Base-by-base conservation (phyloP, 2,329 filamentous ascomycete genomes). In the Botryosphaeria dothidea region DNA sequence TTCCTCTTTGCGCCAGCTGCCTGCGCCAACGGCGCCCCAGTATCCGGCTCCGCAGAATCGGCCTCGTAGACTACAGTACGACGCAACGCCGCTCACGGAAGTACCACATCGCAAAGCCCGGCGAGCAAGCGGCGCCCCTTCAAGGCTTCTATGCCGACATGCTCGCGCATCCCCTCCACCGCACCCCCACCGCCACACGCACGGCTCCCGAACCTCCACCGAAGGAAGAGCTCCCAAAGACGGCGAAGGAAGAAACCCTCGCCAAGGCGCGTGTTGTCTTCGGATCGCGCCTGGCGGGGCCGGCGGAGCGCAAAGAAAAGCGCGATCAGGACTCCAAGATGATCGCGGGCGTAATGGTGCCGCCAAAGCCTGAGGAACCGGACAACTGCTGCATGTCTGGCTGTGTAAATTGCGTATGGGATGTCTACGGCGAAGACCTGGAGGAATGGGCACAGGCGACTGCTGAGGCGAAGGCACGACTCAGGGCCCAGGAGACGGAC, bases 351-450 rank as follows among this genome's bases (percentile, higher is more conserved):
- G 85, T 98, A 0, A 79, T 87, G 19, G 90, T 98, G 4, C 95
- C 95, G 1, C 93, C 93, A 0, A 86, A 86, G 54, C 95, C 95
- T 1, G 85, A 88, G 54, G 94, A 99, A 78, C 95, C 95, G 3
- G 95, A 98, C 73, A 97, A 99, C 75, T 99, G 95, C 84, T 99
- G 95, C 79, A 99, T 99, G 95, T 95, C 92, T 73, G 95, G 95
- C 3, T 99, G 95, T 75, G 94, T 97, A 56, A 93, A 98, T 77
- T 99, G 95, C 77, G 95, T 98, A 2, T 98, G 93, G 93, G 93
- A 97, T 71, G 83, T 88, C 62, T 98, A 89, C 78, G 86, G 93
- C 8, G 94, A 99, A 69, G 95, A 98, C 61, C 84, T 98, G 79
- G 93, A 98, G 77, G 91, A 92, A 65, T 98, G 93, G 92, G 90